phyloP scores from a whole-genome alignment of 805 yeast species.

The Starmerella etchellsii region DNA sequence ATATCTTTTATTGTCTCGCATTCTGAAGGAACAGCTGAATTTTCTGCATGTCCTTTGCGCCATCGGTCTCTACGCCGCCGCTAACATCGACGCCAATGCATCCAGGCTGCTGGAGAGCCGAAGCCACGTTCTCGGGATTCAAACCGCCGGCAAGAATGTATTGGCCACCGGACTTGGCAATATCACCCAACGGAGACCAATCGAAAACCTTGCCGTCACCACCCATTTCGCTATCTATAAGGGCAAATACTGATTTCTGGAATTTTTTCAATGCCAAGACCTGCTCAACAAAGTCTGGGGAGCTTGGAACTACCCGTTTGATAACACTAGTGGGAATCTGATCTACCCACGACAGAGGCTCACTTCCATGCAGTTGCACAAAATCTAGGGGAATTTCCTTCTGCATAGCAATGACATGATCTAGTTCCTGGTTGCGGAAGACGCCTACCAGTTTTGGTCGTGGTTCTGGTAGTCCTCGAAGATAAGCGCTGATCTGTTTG shows the following conservation, averaged over 20 bases:
- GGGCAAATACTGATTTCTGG: constrained; percentile 29
- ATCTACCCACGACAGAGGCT: constrained; percentile 37
- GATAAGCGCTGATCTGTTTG: constrained; percentile 31
- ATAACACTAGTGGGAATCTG: constrained; percentile 47
- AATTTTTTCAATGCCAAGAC: not conserved
- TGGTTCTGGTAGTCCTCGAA: constrained; percentile 17
- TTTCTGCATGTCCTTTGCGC: constrained; percentile 57
- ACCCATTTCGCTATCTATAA: constrained; percentile 79
- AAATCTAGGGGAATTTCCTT: constrained; percentile 47
- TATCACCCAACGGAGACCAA: constrained; percentile 40
- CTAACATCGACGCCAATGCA: constrained; percentile 89
- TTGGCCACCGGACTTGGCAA: constrained; percentile 23
- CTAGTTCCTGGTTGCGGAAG: constrained; percentile 65
- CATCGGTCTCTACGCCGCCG: constrained; percentile 79
- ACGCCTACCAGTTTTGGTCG: constrained; percentile 61
- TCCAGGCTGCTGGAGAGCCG: constrained; percentile 41
- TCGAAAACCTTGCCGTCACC: constrained; percentile 79
- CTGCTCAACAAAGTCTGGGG: constrained; percentile 29
- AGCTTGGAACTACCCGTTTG: constrained; percentile 52
- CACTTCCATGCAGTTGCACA: constrained; percentile 80
- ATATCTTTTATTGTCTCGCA: too few species aligned
- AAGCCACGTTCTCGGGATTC: constrained; percentile 53
- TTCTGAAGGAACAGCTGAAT: constrained; percentile 44
- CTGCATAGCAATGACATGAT: constrained; percentile 38
- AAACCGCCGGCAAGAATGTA: constrained; percentile 85